A percentile compares a stretch with the other conserved stretches of the same genome.
Conservation (phyloP, 768 basidiomycete genomes). For the Gyrodon lividus region DNA sequence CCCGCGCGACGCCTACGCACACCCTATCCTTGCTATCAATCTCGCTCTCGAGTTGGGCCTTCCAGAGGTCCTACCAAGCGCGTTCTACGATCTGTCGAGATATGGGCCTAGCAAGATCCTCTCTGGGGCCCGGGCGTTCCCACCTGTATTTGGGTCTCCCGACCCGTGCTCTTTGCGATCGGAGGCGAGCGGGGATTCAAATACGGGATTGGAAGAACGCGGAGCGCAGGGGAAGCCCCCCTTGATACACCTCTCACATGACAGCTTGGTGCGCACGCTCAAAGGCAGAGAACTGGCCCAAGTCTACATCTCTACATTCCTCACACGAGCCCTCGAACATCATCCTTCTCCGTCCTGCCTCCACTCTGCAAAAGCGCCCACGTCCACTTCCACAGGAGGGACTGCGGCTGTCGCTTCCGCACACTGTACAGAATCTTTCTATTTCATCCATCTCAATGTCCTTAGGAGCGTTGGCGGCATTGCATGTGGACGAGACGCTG, state of each 20-base stretch:
- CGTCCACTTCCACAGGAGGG: background rate
- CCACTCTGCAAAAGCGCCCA: conserved; percentile 32
- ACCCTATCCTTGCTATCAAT: conserved; percentile 69
- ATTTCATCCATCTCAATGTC: conserved; percentile 73
- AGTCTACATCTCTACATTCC: conserved; percentile 58
- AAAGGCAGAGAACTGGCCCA: conserved; percentile 67
- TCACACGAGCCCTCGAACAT: conserved; percentile 51
- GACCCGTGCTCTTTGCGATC: conserved; percentile 14
- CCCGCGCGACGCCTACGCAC: conserved; percentile 58
- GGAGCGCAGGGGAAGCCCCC: conserved; percentile 1
- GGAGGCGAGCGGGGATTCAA: background rate
- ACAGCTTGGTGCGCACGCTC: conserved; percentile 45
- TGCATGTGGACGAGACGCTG: conserved; percentile 69
- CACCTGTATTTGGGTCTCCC: conserved; percentile 29
- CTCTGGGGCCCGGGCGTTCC: conserved; percentile 43
- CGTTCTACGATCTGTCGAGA: conserved; percentile 72
- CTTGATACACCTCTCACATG: conserved; percentile 35
- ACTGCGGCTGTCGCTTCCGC: conserved; percentile 5
- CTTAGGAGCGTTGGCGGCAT: conserved; percentile 71
- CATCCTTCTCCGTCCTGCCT: conserved; percentile 53
- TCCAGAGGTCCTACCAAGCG: conserved; percentile 58
- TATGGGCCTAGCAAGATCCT: conserved; percentile 72
- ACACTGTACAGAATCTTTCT: conserved; percentile 66
- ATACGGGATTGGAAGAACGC: background rate
- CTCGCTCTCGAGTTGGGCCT: conserved; percentile 66